Conservation (phyloP, 768 basidiomycete genomes). For the Paxillus ammoniavirescens region DNA sequence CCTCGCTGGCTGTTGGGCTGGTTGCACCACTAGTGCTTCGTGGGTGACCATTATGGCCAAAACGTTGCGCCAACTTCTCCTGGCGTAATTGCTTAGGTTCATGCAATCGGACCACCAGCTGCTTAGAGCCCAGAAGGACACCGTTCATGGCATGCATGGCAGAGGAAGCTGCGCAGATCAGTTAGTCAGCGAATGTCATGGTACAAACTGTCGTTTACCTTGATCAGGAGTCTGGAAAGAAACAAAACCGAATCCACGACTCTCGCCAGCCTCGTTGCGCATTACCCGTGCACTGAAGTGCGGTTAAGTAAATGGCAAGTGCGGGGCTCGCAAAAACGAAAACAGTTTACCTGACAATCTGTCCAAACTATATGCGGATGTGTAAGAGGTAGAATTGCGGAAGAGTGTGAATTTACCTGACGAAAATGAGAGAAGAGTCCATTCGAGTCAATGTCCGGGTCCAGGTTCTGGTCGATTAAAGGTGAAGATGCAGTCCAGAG, state of each 20-base stretch:
- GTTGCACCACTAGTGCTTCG: conserved; percentile 81
- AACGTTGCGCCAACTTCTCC: conserved; percentile 84
- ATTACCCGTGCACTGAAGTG: conserved; percentile 81
- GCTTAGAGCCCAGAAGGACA: conserved; percentile 63
- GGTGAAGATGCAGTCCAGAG: conserved; percentile 1
- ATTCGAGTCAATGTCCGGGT: conserved; percentile 83
- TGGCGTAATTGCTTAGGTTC: conserved; percentile 91
- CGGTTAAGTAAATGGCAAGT: background rate
- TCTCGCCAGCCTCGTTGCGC: conserved; percentile 79
- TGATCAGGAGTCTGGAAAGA: conserved; percentile 82
- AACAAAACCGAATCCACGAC: conserved; percentile 90
- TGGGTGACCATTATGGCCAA: conserved; percentile 76
- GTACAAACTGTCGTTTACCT: conserved; percentile 42
- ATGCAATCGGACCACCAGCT: conserved; percentile 82
- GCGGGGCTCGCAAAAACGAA: background rate
- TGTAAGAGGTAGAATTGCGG: conserved; percentile 13
- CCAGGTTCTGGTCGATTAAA: conserved; percentile 61
- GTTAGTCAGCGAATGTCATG: conserved; percentile 1
- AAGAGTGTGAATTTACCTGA: conserved; percentile 41
- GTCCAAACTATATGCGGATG: conserved; percentile 60
- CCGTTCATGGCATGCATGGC: conserved; percentile 87
- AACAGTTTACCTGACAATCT: conserved; percentile 75
- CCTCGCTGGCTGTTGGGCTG: conserved; percentile 80
- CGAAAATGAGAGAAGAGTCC: conserved; percentile 81
- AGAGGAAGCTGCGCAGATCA: conserved; percentile 48